Evolutionary conservation across 257 asterid species (phyloP).

Genomic region (Henckelia pumila): DNA sequence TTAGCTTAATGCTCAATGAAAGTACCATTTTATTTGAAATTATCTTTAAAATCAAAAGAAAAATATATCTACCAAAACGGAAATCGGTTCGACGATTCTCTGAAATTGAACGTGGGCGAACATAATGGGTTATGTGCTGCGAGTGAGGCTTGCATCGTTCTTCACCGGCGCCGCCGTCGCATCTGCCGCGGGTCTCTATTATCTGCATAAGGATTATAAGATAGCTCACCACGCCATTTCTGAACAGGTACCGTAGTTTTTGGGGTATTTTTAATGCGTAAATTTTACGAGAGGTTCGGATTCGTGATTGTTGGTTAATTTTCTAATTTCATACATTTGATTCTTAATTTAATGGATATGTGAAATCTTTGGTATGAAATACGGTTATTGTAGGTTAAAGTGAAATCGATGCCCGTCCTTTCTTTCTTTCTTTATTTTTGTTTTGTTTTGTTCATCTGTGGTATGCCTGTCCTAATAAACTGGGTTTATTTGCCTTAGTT

Average conservation of each 20-base stretch:
- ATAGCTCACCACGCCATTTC: slow-evolving; percentile 61
- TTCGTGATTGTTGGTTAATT: slow-evolving; percentile 5
- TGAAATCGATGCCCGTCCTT: not conserved
- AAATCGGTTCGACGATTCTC: slow-evolving; percentile 3
- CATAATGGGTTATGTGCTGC: slow-evolving; percentile 72
- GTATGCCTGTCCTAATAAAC: not conserved
- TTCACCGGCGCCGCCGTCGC: slow-evolving; percentile 88
- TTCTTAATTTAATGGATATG: slow-evolving; percentile 14
- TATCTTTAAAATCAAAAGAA: no score
- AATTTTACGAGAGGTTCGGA: not conserved
- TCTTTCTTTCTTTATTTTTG: no score
- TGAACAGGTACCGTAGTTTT: slow-evolving; percentile 69
- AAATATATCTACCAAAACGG: no score
- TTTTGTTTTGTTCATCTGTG: not conserved
- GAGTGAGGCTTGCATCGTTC: slow-evolving; percentile 86
- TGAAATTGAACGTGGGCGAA: slow-evolving; percentile 14
- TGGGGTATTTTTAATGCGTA: slow-evolving; percentile 5
- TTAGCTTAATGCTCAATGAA: no score
- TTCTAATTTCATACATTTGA: not conserved
- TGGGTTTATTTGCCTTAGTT: not conserved
- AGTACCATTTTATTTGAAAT: no score
- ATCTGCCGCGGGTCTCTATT: slow-evolving; percentile 68
- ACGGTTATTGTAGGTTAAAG: not conserved
- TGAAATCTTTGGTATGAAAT: not conserved
- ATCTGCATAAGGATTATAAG: slow-evolving; percentile 71